Evolutionary conservation across 768 basidiomycete genomes (phyloP).

Genomic region (Suillus brevipes): DNA sequence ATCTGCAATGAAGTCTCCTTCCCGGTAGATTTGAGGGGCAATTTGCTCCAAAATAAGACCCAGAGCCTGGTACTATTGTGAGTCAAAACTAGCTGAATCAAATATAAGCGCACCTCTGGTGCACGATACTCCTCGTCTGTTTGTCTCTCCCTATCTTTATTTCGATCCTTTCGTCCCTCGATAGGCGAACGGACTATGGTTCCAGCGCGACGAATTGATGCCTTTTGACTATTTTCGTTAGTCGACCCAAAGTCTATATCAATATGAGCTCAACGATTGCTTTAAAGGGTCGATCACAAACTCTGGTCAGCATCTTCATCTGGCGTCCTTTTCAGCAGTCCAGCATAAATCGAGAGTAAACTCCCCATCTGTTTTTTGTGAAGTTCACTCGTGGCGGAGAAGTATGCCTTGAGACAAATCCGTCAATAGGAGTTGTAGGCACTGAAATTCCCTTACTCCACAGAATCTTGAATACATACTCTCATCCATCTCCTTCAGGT

Average conservation of each 20-base stretch:
- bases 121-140: slow-evolving; percentile 62
- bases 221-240: slow-evolving; percentile 42
- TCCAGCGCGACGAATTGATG: slow-evolving; percentile 77
- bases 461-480: slow-evolving; percentile 83
- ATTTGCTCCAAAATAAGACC: slow-evolving; percentile 74
- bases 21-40: slow-evolving; percentile 70
- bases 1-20: slow-evolving; percentile 86
- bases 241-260: slow-evolving; percentile 43
- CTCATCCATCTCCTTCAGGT: slow-evolving; percentile 97
- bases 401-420: slow-evolving; percentile 71
- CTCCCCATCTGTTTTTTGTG: slow-evolving; percentile 81
- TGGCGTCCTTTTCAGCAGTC: slow-evolving; percentile 59
- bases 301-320: slow-evolving; percentile 80
- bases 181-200: slow-evolving; percentile 81
- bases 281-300: slow-evolving; percentile 27
- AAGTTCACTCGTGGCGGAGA: slow-evolving; percentile 79
- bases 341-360: slow-evolving; percentile 58
- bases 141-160: slow-evolving; percentile 52
- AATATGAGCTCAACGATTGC: background rate
- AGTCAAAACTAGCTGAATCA: background rate
- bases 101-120: slow-evolving; percentile 57
- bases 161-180: slow-evolving; percentile 45
- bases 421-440: background rate
- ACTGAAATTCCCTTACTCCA: slow-evolving; percentile 57
- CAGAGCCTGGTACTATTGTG: slow-evolving; percentile 58